These are phyloP conservation scores for Daldinia concentrica DNA, from an alignment of 495 filamentous ascomycete species.

Conservation along the genomic window DNA sequence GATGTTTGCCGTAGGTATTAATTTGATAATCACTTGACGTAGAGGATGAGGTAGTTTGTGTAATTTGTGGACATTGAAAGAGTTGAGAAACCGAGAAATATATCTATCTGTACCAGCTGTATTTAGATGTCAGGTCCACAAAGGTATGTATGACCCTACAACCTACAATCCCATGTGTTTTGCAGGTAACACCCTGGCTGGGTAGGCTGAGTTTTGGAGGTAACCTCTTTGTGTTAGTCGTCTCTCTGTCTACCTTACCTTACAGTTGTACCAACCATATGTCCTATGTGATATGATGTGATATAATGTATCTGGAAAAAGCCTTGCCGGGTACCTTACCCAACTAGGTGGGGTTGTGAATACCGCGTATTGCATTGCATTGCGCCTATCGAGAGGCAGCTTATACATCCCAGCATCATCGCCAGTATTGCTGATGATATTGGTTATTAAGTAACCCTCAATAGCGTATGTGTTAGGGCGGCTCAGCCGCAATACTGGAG, in stretches of 20 bases:
- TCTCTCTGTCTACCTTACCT: constrained; percentile 3
- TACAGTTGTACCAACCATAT: not conserved
- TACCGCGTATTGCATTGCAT: constrained; percentile 1
- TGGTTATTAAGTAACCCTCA: not conserved
- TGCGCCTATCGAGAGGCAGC: constrained; percentile 3
- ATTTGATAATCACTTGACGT: not conserved
- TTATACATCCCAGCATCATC: not conserved
- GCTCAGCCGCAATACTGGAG: constrained; percentile 46
- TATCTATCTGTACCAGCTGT: not conserved
- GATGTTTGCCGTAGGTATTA: not conserved
- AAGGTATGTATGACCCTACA: not conserved
- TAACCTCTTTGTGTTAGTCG: constrained; percentile 9
- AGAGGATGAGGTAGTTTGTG: not conserved
- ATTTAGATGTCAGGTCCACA: not conserved
- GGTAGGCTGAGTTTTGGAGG: constrained; percentile 37
- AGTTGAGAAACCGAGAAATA: not conserved
- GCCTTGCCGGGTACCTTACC: constrained; percentile 31
- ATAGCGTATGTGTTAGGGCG: constrained; percentile 10
- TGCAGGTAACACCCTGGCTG: not conserved
- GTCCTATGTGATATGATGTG: constrained; percentile 10
- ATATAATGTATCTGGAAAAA: constrained; percentile 17
- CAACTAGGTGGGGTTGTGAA: constrained; percentile 19
- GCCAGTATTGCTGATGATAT: constrained; percentile 1
- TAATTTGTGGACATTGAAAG: not conserved
- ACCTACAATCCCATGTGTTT: constrained; percentile 3